A percentile compares a stretch with the other conserved stretches of the same genome.
Evolutionary conservation across 2,329 filamentous ascomycete species (phyloP).

Genomic region (Zopfia rhizophila): DNA sequence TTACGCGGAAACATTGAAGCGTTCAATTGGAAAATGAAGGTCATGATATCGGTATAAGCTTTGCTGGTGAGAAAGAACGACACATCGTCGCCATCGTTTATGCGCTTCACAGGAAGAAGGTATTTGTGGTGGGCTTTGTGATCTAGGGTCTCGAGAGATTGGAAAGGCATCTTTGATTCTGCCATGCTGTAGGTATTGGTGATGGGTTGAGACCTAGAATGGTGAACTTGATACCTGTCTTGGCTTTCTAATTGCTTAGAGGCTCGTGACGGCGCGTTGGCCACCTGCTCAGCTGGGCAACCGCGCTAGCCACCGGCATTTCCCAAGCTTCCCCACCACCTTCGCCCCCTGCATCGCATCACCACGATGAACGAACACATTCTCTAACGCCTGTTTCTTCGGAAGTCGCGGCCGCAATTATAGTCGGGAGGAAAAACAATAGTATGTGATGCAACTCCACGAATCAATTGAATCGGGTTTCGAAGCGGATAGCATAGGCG

Average conservation of each 20-base stretch:
- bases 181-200: slow-evolving; percentile 30
- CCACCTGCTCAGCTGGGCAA: background rate
- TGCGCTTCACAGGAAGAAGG: slow-evolving; percentile 76
- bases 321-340: background rate
- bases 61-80: slow-evolving; percentile 79
- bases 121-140: slow-evolving; percentile 60
- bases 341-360: too few relatives aligned
- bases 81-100: slow-evolving; percentile 87
- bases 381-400: too few relatives aligned
- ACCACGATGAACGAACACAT: too few relatives aligned
- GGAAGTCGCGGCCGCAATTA: too few relatives aligned
- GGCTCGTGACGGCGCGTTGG: slow-evolving; percentile 15
- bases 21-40: slow-evolving; percentile 91
- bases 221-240: background rate
- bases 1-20: slow-evolving; percentile 81
- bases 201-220: slow-evolving; percentile 3
- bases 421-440: too few relatives aligned
- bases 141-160: slow-evolving; percentile 36
- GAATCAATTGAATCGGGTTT: background rate
- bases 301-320: slow-evolving; percentile 1
- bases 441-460: background rate
- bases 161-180: slow-evolving; percentile 23
- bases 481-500: too few relatives aligned
- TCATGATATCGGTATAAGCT: slow-evolving; percentile 87
- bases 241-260: slow-evolving; percentile 12